Base-by-base conservation (phyloP, 176 grass and related monocot species). In the Avena atlantica region DNA sequence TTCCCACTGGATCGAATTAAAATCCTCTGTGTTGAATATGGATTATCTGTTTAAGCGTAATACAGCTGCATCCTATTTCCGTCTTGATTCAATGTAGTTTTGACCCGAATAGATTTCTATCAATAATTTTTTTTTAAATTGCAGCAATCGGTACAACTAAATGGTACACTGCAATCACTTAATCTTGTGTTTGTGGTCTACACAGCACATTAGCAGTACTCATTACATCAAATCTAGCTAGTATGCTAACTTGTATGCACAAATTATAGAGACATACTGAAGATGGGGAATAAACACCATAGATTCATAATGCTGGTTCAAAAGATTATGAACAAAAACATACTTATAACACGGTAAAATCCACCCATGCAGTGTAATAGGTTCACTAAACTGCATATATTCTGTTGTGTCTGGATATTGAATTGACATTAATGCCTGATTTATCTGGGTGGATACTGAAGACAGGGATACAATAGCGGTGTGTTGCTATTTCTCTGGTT, bases 1-100 rank as follows among this genome's bases (percentile, higher is more conserved):
- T 98, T 98, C 89, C 96, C 96, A 40, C 74, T 95, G 64, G 96
- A 98, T 13, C 93, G 68, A 50, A 49, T 36, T 42, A 51, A 40
- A 31, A 63, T 0, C 69, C 12, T 79, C 17, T 82, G 52, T 24
- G 12, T 67, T 20, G 14, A 65, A 45, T 60, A 59, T 79, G 44
- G 12, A 80, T 87, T 84, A 14, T 69, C 34, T 63, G 9, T 73
- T 40, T 76, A 74, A 74, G 14, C 9, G 73, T 83, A 71, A 63
- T 20, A 75, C 24, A 23, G 19, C 4, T 31, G 15, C 6, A 15
- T 68, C 74, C 56, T 62, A 40, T 16, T 44, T 88, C 12, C 31
- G 53, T 74, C 53, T 84, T 75, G 16, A 42, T 25, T 48, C 21
- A 29, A 25, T 84, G 57, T 42, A 63, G 56, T 17, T 75, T 88